Base-by-base conservation (phyloP, 352 stramenopile genomes). In the Phytophthora melonis region DNA sequence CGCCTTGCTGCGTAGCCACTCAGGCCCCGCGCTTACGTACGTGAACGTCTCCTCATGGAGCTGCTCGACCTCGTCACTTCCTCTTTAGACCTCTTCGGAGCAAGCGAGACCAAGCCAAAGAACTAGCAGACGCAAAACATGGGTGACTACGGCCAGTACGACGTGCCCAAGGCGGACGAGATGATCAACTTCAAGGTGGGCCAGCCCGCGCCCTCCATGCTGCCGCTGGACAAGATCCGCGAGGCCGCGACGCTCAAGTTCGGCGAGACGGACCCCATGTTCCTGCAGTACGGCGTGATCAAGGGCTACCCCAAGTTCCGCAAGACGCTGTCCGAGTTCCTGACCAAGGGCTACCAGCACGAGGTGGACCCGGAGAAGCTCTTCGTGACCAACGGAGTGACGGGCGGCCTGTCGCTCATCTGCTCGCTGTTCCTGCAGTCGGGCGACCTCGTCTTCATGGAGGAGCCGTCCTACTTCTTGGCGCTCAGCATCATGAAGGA, bases 391-490 rank as follows among this genome's bases (percentile, higher is more conserved):
- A 95, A 96, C 78, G 96, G 96, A 50, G 91, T 97, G 47, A 98
- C 92, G 2, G 94, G 97, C 76, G 94, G 88, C n/a, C 80, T 98
- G n/a, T 83, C 96, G 56, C 82, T 98, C 25, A 76, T 98, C 49
- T 97, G 87, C 77, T 95, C 91, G 52, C 81, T 97, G 39, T 96
- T 93, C 63, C 86, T 94, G 21, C 77, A 90, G 65, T 86, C 92
- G 45, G 93, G 92, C 34, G 94, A 98, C 81, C 78, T 98, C 34
- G 93, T 99, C 8, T 96, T 97, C 79, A 93, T 98, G 66, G 95
- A 98, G 80, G 85, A 97, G 54, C 96, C 96, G 32, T 97, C 93
- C 19, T 98, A 99, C 82, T 99, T 98, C 73, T 66, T 98, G 19
- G 95, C 87, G 19, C 79, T 95, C 4, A 93, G 89, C 68, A 98